Base-by-base conservation (phyloP, 2,329 filamentous ascomycete genomes). In the Colletotrichum sp. region DNA sequence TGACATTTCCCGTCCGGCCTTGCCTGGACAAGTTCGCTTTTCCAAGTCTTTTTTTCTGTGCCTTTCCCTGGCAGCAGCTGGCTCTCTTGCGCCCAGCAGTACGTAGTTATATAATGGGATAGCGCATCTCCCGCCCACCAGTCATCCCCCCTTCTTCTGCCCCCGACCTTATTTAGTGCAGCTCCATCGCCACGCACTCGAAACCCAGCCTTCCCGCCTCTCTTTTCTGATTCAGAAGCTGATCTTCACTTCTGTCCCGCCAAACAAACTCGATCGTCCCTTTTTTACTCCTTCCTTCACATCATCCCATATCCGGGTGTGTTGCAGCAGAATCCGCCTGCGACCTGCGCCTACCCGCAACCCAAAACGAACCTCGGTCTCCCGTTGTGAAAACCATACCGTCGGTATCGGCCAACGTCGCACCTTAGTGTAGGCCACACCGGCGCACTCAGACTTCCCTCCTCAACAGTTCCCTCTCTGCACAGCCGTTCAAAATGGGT, bases 401-500 rank as follows among this genome's bases (percentile, higher is more conserved):
- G 28, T 57, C 34, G 57, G 49, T 64, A 30, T 63, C 57, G 60
- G 34, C 7, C 28, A 32, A 44, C 55, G 52, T 69, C 67, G 67
- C 57, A 69, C 21, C 30, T 52, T 57, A 59, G 66, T 64, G 74
- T 75, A 74, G 70, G 74, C 74, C 65, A 44, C 32, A 66, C 10
- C 57, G 44, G 71, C 75, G 75, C 63, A 69, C 66, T 68, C 57
- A 71, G 68, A 65, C 26, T 52, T 52, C 2, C 9, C 18, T 34
- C 36, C 28, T 18, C n/a, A 21, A 62, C 1, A 62, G n/a, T 52
- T 21, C 12, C n/a, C 2, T 21, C 0, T 52, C 44, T 52, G 44
- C 44, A 52, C 10, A 52, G 44, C 44, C 6, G 44, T 52, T 73
- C 62, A 78, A 59, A 72, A 78, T 78, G 77, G 68, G 77, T 78